Conservation (phyloP, 345 rosid species). For the Schrenkiella parvula region DNA sequence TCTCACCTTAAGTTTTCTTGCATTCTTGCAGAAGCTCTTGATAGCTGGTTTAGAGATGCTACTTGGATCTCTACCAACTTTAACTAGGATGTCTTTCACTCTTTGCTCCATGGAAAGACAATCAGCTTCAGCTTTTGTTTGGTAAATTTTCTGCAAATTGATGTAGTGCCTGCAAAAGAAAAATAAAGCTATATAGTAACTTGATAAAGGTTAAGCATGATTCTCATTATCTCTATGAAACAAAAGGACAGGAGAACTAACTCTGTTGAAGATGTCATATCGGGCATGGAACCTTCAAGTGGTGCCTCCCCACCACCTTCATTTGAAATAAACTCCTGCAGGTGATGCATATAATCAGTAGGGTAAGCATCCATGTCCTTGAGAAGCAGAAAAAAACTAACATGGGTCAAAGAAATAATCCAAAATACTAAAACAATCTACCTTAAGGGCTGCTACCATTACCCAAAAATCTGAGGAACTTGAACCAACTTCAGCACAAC, state of each 20-base stretch:
- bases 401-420: not conserved
- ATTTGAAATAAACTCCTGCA: constrained; percentile 76
- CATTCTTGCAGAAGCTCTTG: constrained; percentile 82
- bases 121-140: constrained; percentile 91
- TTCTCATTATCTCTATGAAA: not conserved
- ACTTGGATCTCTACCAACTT: constrained; percentile 62
- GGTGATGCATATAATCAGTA: not conserved
- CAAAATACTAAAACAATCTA: not conserved
- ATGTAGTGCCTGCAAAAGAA: constrained; percentile 68
- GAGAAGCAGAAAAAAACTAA: not conserved
- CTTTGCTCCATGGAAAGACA: constrained; percentile 64
- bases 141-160: constrained; percentile 85
- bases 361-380: not conserved
- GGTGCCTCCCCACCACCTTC: constrained; percentile 93
- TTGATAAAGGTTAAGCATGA: constrained; percentile 4
- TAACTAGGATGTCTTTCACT: constrained; percentile 53
- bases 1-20: constrained; percentile 85
- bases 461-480: constrained; percentile 92
- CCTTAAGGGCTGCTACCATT: constrained; percentile 96
- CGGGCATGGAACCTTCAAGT: constrained; percentile 94
- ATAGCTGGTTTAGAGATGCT: constrained; percentile 62
- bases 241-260: constrained; percentile 37
- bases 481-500: constrained; percentile 55
- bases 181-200: not conserved
- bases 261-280: constrained; percentile 99